Evolutionary conservation across 179 eudicot species (phyloP), one percentile per base, ranked within the genome.

Genomic region (Pouteria campechiana): DNA sequence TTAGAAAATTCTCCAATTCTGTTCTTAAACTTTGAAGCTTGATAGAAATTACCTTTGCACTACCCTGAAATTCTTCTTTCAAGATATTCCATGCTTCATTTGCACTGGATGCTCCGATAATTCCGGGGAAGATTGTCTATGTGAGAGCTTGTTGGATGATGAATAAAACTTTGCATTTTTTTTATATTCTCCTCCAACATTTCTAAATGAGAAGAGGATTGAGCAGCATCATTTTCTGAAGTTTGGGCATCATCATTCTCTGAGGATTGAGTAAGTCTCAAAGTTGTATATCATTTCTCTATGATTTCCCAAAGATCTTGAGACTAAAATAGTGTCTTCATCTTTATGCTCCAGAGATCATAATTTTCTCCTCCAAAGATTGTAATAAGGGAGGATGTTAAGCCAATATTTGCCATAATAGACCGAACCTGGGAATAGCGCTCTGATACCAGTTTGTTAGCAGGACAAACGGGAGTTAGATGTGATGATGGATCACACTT

Each of bases 271-370:
- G n/a, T n/a, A n/a, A n/a, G n/a, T n/a, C n/a, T n/a, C n/a, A n/a
- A n/a, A n/a, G n/a, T n/a, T n/a, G n/a, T 17, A 12, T 10, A 12
- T 3, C 28, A 37, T 0, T 9, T 10, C 4, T 46, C 28, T 3
- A 46, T 13, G 0, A 46, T 30, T 29, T 46, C 39, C 51, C 51
- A 46, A n/a, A 46, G 28, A 19, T 18, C 24, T 6, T 41, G 23
- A 0, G 51, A 25, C 8, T 4, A 20, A 18, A 20, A 19, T 4
- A 46, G 21, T 2, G 11, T n/a, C 18, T 32, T 46, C 51, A 46
- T 46, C 11, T 32, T 46, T 9, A 32, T 10, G 9, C 36, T 13
- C 51, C 38, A 46, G 29, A 3, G 33, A n/a, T 46, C 40, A 21
- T 32, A n/a, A n/a, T n/a, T n/a, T n/a, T n/a, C n/a, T n/a, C n/a